These are phyloP conservation scores for Taphrina pruni DNA, from an alignment of 1,139 yeast species.

Conservation along the genomic window DNA sequence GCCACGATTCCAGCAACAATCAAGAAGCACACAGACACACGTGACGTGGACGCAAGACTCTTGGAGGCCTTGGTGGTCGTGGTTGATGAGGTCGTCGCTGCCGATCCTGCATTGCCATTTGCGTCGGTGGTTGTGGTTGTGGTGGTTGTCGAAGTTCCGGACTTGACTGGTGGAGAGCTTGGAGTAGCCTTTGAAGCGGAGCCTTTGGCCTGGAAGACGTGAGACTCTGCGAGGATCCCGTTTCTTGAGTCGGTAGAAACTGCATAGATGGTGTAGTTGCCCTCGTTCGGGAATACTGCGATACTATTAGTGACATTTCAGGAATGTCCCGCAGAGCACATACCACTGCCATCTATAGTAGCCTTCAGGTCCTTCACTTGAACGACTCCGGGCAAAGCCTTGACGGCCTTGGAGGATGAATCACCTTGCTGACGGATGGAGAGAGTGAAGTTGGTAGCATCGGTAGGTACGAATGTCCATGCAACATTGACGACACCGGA, in stretches of 20 bases:
- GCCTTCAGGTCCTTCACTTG: background rate
- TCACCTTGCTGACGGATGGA: slow-evolving; percentile 3
- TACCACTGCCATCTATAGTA: slow-evolving; percentile 16
- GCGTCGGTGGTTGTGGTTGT: background rate
- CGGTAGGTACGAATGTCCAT: slow-evolving; percentile 22
- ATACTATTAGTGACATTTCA: background rate
- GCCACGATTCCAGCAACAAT: background rate
- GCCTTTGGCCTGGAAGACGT: slow-evolving; percentile 12
- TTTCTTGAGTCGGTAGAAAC: background rate
- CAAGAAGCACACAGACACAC: background rate
- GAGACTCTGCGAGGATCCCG: slow-evolving; percentile 17
- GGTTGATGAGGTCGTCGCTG: background rate
- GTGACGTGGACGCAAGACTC: background rate
- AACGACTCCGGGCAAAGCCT: background rate
- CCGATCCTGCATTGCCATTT: background rate
- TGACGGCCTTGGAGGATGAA: background rate
- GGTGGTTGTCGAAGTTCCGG: slow-evolving; percentile 7
- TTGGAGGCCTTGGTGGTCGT: slow-evolving; percentile 1
- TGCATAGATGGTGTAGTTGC: slow-evolving; percentile 20
- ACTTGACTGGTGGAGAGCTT: background rate
- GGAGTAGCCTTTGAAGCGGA: background rate
- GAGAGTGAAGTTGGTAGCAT: slow-evolving; percentile 3
- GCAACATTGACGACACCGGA: slow-evolving; percentile 1
- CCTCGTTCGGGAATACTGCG: slow-evolving; percentile 9
- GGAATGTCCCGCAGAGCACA: background rate